Evolutionary conservation across 176 grass and related monocot genomes (phyloP), one percentile per base, ranked within the genome.

Genomic region (Cenchrus fungigraminus): DNA sequence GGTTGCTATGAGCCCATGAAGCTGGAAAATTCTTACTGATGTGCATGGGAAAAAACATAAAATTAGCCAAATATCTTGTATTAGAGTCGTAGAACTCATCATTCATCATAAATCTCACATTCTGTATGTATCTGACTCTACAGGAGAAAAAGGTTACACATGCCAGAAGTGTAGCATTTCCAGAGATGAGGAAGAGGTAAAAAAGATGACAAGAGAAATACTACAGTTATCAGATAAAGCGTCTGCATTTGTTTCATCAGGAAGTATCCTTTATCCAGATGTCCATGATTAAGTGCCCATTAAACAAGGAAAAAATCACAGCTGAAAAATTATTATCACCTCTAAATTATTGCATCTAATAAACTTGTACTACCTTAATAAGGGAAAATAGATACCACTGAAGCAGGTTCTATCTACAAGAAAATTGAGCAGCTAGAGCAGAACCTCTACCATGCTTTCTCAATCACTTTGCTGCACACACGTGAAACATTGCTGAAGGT

Each of bases 401-500:
- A 92, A 81, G 96, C 91, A 81, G 87, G 79, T 87, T 76, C 76
- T 29, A 64, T 92, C 65, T 94, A 94, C 77, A 92, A 91, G 83
- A 84, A 44, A 50, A 88, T 92, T 58, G 91, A 95, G 73, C 87
- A 92, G 63, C 68, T 90, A 65, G 81, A 94, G 86, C 37, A 19
- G 71, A 84, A 94, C 44, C 82, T 92, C 51, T 95, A 82, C 69
- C 91, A 92, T 95, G 25, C 79, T 85, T 98, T 68, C 65, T 94
- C 93, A 16, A 82, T 90, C 29, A 75, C 73, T 90, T 92, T 94
- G 89, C 87, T 98, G 29, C 88, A 85, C 87, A 92, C 93, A 12
- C 78, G 68, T 78, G 96, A 98, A 90, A 95, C 72, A 83, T 93
- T 98, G 32, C 59, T 95, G 40, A 98, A 95, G 96, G 96, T 95